Evolutionary conservation across 139 green algal genomes (phyloP).

Genomic region (Ulvella scutata): DNA sequence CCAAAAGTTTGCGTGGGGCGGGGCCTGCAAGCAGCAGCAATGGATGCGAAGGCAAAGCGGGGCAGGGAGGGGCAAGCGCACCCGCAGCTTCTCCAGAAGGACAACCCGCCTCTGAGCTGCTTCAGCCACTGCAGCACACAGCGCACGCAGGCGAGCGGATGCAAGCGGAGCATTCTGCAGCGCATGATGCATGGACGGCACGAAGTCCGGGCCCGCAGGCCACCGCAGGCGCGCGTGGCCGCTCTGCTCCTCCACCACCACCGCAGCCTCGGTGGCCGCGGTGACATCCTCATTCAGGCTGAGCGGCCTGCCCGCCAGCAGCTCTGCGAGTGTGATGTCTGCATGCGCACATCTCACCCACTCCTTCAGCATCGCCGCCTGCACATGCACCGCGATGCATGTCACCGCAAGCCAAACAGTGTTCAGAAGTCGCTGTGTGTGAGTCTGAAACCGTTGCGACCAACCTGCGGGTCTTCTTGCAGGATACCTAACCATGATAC

Average conservation of each 20-base stretch:
- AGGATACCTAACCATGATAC: too few relatives aligned
- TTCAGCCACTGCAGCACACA: not conserved
- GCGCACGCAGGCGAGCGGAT: not conserved
- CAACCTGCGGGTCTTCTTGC: too few relatives aligned
- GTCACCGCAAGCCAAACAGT: too few relatives aligned
- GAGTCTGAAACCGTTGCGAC: too few relatives aligned
- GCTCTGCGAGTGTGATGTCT: conserved; percentile 49
- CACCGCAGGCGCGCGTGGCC: not conserved
- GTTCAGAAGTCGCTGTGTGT: too few relatives aligned
- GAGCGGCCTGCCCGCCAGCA: conserved; percentile 35
- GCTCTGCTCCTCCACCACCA: not conserved
- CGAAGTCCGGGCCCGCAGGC: not conserved
- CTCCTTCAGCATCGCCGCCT: conserved; percentile 35
- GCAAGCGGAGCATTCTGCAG: not conserved
- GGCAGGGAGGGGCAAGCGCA: not conserved
- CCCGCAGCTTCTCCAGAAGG: too few relatives aligned
- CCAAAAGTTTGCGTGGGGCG: not conserved
- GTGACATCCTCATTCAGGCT: conserved; percentile 15
- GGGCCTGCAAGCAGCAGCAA: not conserved
- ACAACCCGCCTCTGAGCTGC: not conserved
- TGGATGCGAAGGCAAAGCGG: not conserved
- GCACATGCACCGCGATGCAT: too few relatives aligned
- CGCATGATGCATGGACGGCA: not conserved
- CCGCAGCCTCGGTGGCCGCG: not conserved
- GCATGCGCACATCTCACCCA: conserved; percentile 38